Conservation (phyloP, 2,329 filamentous ascomycete genomes). For the Boeremia exigua region DNA sequence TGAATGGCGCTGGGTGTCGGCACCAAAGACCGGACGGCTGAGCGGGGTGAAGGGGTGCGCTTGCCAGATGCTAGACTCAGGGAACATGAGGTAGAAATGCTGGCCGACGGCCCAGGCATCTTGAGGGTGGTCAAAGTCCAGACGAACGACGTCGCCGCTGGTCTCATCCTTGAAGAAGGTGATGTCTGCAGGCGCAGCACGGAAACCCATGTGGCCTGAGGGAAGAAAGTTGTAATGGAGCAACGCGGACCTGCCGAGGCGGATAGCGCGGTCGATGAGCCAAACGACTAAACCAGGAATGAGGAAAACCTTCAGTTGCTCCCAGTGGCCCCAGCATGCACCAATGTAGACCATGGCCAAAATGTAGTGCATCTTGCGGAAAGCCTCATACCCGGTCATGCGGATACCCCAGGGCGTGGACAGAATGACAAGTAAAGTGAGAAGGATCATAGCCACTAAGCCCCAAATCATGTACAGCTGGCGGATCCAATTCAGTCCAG, state of each 20-base stretch:
- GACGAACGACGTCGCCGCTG: slow-evolving; percentile 61
- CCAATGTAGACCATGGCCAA: slow-evolving; percentile 77
- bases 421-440: slow-evolving; percentile 66
- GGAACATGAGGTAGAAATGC: slow-evolving; percentile 75
- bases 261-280: slow-evolving; percentile 66
- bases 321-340: slow-evolving; percentile 78
- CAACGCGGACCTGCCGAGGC: slow-evolving; percentile 64
- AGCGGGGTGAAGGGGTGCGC: slow-evolving; percentile 68
- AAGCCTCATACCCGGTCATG: slow-evolving; percentile 76
- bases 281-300: slow-evolving; percentile 66
- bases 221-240: slow-evolving; percentile 60
- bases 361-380: slow-evolving; percentile 75
- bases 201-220: slow-evolving; percentile 40
- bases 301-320: slow-evolving; percentile 55
- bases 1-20: slow-evolving; percentile 35
- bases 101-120: slow-evolving; percentile 70
- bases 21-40: slow-evolving; percentile 32
- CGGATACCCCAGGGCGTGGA: slow-evolving; percentile 66
- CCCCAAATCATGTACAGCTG: slow-evolving; percentile 77
- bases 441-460: slow-evolving; percentile 69
- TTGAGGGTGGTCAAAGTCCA: slow-evolving; percentile 70
- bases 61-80: slow-evolving; percentile 72
- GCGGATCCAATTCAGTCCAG: slow-evolving; percentile 63
- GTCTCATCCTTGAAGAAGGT: slow-evolving; percentile 48
- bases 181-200: slow-evolving; percentile 33